These are phyloP conservation scores for Triangularia setosa DNA, from an alignment of 2,329 filamentous ascomycete genomes.

Conservation along the genomic window DNA sequence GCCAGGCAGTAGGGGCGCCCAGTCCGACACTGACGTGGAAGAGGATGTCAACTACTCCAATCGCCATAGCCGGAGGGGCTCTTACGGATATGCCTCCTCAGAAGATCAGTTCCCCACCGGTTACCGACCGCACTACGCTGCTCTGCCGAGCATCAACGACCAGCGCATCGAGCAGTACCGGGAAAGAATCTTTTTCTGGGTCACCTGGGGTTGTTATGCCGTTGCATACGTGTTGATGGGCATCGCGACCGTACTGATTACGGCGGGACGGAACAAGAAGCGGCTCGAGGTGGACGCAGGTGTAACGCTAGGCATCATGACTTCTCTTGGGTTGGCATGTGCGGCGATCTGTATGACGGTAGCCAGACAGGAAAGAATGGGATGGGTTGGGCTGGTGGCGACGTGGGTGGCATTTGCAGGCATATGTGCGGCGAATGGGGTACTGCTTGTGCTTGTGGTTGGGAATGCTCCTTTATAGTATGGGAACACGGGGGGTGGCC, in stretches of 20 bases:
- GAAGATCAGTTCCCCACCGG: conserved; percentile 47
- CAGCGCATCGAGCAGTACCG: conserved; percentile 48
- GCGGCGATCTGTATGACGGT: conserved; percentile 57
- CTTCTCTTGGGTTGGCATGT: conserved; percentile 61
- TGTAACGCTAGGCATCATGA: conserved; percentile 64
- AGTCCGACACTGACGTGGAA: conserved; percentile 35
- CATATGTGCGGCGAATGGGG: conserved; percentile 47
- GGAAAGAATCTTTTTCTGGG: conserved; percentile 53
- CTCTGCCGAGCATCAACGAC: conserved; percentile 48
- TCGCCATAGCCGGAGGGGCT: conserved; percentile 14
- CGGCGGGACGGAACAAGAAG: conserved; percentile 64
- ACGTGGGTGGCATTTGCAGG: conserved; percentile 42
- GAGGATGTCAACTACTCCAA: conserved; percentile 38
- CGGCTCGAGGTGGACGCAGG: conserved; percentile 70
- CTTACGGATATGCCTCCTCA: conserved; percentile 30
- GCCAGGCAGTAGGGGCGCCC: conserved; percentile 26
- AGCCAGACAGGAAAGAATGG: conserved; percentile 45
- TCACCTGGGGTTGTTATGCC: conserved; percentile 51
- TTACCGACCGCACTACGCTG: conserved; percentile 52
- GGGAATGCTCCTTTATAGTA: conserved; percentile 32
- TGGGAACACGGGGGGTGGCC: no score
- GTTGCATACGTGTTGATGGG: conserved; percentile 60
- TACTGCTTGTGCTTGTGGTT: conserved; percentile 49
- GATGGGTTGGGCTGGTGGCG: conserved; percentile 41
- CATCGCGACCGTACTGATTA: conserved; percentile 62